A percentile compares a stretch with the other conserved stretches of the same genome.
Evolutionary conservation across 768 basidiomycete species (phyloP).

Genomic region (Lanmaoa pseudosensibilis): DNA sequence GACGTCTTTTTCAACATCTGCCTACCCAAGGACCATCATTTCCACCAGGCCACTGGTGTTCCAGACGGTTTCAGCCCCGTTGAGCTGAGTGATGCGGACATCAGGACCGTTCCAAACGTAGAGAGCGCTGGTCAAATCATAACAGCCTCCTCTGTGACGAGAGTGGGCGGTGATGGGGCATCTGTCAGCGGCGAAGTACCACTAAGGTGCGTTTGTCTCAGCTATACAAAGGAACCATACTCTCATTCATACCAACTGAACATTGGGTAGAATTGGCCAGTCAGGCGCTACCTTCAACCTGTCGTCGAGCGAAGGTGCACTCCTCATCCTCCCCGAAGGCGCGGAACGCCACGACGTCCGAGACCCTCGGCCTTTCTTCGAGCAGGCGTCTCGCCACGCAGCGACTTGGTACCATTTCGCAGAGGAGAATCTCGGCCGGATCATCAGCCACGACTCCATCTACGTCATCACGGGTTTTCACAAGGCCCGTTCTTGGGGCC

Average conservation of each 20-base stretch:
- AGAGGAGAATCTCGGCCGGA: slow-evolving; percentile 26
- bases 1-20: slow-evolving; percentile 42
- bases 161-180: background rate
- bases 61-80: slow-evolving; percentile 33
- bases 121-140: slow-evolving; percentile 16
- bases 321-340: slow-evolving; percentile 37
- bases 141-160: slow-evolving; percentile 14
- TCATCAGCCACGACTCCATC: slow-evolving; percentile 31
- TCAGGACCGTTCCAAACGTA: slow-evolving; percentile 9
- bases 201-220: slow-evolving; percentile 6
- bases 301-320: slow-evolving; percentile 30
- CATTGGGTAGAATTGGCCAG: slow-evolving; percentile 3
- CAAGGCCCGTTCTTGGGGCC: slow-evolving; percentile 31
- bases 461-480: slow-evolving; percentile 35
- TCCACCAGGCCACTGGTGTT: slow-evolving; percentile 16
- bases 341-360: slow-evolving; percentile 28
- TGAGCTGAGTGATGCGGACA: slow-evolving; percentile 13
- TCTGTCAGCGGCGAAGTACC: background rate
- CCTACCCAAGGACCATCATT: slow-evolving; percentile 32
- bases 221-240: background rate
- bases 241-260: background rate
- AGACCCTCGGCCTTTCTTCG: slow-evolving; percentile 25
- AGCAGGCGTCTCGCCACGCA: slow-evolving; percentile 29
- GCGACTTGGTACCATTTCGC: slow-evolving; percentile 34
- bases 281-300: slow-evolving; percentile 11